Evolutionary conservation across 2,329 filamentous ascomycete genomes (phyloP), one percentile per base, ranked within the genome.

Genomic region (Graphiopsis chlorocephala): DNA sequence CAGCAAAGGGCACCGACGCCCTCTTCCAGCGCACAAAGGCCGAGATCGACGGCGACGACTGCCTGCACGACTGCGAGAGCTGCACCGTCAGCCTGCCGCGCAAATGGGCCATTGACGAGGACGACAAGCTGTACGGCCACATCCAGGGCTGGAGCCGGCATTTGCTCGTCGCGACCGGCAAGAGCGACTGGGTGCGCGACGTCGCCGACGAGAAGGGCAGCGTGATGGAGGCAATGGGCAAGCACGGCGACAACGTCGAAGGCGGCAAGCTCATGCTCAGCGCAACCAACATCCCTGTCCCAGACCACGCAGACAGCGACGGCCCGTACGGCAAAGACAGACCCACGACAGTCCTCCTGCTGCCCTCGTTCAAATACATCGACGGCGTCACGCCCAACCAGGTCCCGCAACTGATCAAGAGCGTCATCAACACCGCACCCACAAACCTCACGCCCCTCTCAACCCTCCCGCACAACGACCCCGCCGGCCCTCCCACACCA

Each of bases 131-230:
- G 57, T 98, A 96, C 75, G 95, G 94, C 0, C 83, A 90, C 65
- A 86, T 97, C 68, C 91, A 92, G 73, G 92, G 88, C 38, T 98
- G 92, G 90, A 89, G 87, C 73, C 95, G 93, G 23, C 95, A 99
- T 78, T 76, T 97, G 67, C 81, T 99, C 33, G 92, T 98, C 17
- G 95, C 92, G 26, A 99, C 95, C n/a, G 92, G 93, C 67, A 97
- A 97, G 85, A 85, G 89, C 28, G 95, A 99, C 78, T 99, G 95
- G 95, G 90, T 94, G 74, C 81, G 91, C 66, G 90, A 96, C 80
- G 91, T 97, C 53, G 87, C 86, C 64, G 91, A 98, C 74, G 95
- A 98, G 82, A 89, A 91, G 70, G 84, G 82, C 55, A 85, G 82
- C 64, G 77, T 86, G 61, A 86, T 86, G 83, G 80, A 83, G 73